These are phyloP conservation scores for Torulaspora delbrueckii DNA, from an alignment of 805 yeast genomes.

Conservation along the genomic window DNA sequence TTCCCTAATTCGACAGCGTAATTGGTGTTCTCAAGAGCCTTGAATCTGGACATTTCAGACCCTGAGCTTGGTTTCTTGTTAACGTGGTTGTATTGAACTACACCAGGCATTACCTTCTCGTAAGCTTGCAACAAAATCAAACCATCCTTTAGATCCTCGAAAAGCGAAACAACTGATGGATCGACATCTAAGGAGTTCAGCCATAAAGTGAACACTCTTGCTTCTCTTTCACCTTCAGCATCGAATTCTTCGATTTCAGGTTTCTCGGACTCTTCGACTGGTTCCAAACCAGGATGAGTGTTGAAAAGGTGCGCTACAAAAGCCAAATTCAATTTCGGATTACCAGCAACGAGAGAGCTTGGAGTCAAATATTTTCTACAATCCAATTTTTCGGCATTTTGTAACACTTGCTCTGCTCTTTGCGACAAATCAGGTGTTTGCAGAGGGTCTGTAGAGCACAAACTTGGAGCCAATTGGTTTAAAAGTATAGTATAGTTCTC, in stretches of 20 bases:
- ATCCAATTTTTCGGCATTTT: slow-evolving; percentile 83
- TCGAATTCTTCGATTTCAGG: slow-evolving; percentile 97
- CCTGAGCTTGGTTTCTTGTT: slow-evolving; percentile 81
- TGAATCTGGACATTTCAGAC: slow-evolving; percentile 77
- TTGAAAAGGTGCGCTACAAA: slow-evolving; percentile 96
- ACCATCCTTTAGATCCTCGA: slow-evolving; percentile 95
- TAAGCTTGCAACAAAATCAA: slow-evolving; percentile 83
- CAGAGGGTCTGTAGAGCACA: slow-evolving; percentile 78
- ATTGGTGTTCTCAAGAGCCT: slow-evolving; percentile 95
- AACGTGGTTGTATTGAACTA: slow-evolving; percentile 70
- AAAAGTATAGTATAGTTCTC: slow-evolving; percentile 88
- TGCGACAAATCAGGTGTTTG: slow-evolving; percentile 66
- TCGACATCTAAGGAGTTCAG: slow-evolving; percentile 93
- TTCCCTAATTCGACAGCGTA: slow-evolving; percentile 97
- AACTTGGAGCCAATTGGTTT: slow-evolving; percentile 79
- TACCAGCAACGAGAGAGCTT: slow-evolving; percentile 87
- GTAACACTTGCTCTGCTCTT: slow-evolving; percentile 83
- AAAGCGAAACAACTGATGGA: slow-evolving; percentile 85
- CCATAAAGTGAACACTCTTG: slow-evolving; percentile 97
- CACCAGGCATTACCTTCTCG: slow-evolving; percentile 92
- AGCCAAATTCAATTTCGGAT: slow-evolving; percentile 93
- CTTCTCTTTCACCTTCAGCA: slow-evolving; percentile 99
- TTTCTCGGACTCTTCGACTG: slow-evolving; percentile 83
- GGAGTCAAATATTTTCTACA: slow-evolving; percentile 95
- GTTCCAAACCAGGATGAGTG: slow-evolving; percentile 94